Base-by-base conservation (phyloP, 352 stramenopile species). In the Phytophthora fragariae region DNA sequence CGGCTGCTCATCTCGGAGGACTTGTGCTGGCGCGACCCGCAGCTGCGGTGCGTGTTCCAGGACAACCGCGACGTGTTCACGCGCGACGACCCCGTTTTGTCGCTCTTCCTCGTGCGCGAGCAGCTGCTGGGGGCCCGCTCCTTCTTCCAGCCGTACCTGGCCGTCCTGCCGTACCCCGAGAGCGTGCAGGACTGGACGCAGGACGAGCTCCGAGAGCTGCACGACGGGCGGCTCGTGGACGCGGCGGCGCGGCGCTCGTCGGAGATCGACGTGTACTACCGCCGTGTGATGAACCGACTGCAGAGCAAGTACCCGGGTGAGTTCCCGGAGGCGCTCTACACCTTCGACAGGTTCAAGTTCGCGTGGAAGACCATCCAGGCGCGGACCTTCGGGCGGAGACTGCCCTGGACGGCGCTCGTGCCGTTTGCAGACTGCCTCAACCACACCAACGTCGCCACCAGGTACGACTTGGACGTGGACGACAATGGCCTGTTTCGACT, bases 401-500 rank as follows among this genome's bases (percentile, higher is more conserved):
- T 98, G 66, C 93, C 91, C 17, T 98, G 92, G 91, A 97, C 91
- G 6, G 77, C 92, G 4, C 82, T 98, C 49, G 94, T 98, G 41
- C 94, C 94, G 7, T 95, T 98, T 61, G 94, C 93, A 7, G 94
- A 98, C 77, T 97, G 89, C 56, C 78, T 98, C 14, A 98, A 98
- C 68, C 94, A 98, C 74, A 72, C 70, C 41, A 98, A 98, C 70
- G 83, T 97, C 2, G 82, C 87, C 35, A 97, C 90, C 11, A 97
- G 94, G 70, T 98, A 97, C 77, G 88, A 92, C 66, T 93, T 92
- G 44, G 67, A 92, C 61, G 78, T 89, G 27, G 72, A 86, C 53
- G 68, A 54, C 12, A 90, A 90, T 37, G 79, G 70, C 1, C 63
- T 73, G 5, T 98, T 98, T 68, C 80, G 80, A 12, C 78, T 92